Evolutionary conservation across 2,329 filamentous ascomycete genomes (phyloP), one percentile per base, ranked within the genome.

Genomic region (Microascus cirrosus): DNA sequence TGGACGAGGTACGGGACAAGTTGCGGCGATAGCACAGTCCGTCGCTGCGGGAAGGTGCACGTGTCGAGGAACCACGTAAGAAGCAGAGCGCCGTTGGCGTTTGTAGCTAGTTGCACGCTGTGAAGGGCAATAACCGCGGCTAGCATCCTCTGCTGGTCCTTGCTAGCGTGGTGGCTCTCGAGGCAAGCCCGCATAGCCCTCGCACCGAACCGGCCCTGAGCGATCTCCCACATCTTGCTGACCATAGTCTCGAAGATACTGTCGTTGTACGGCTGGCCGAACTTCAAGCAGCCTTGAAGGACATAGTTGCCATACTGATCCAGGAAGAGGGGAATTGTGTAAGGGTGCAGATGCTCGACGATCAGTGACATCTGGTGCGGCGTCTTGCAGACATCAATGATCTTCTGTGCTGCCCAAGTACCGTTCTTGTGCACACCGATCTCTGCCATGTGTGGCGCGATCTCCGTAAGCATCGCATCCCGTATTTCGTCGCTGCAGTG

Each of bases 241-340:
- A 97, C 80, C 93, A 97, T 97, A 2, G 89, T 90, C 74, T 97
- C 94, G 65, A 99, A 99, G 68, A 99, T 96, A 74, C 95, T 97
- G 71, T 96, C 86, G 67, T 95, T 97, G 74, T 85, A 90, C 1
- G 92, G 90, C 34, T 87, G 76, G 15, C 89, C 89, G 67, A 96
- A 99, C 65, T 95, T 91, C 63, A 99, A 80, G 69, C 93, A 97
- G 65, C 94, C 94, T 73, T 99, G 94, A 64, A 97, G 81, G 58
- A 99, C 94, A 65, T 99, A 99, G 75, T 99, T 99, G 69, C 94
- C 94, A 66, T 95, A 99, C 69, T 99, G 94, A 67, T 99, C 94
- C 42, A 97, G 79, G 80, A 99, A 97, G 22, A 97, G 79, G 2
- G 91, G 90, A 53, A 96, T 83, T 0, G 89, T 91, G 73, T 95